These are phyloP conservation scores for Desmodesmus armatus DNA, from an alignment of 139 green algal species.

Conservation along the genomic window DNA sequence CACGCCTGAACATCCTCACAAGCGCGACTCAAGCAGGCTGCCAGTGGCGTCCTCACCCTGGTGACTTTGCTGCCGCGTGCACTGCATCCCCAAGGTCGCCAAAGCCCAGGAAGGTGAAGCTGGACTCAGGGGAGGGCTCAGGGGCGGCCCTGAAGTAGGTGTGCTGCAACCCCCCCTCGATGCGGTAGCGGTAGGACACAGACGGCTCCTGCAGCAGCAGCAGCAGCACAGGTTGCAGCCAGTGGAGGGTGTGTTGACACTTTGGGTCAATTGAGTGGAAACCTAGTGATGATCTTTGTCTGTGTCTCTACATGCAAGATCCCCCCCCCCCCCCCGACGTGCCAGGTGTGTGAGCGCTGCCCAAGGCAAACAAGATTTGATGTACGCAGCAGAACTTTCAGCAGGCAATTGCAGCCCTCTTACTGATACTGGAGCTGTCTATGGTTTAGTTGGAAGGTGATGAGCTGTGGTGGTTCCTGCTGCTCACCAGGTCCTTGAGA, in stretches of 20 bases:
- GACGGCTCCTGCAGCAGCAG: constrained; percentile 36
- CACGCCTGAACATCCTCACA: background rate
- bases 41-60: constrained; percentile 36
- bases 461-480: no score
- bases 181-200: constrained; percentile 46
- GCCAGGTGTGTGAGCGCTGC: no score
- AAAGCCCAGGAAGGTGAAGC: constrained; percentile 78
- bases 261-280: no score
- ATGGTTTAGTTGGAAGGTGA: no score
- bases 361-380: no score
- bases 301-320: no score
- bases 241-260: no score
- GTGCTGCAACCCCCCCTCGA: background rate
- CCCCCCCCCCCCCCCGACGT: no score
- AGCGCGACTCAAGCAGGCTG: background rate
- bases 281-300: no score
- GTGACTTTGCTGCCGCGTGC: constrained; percentile 46
- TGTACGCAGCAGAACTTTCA: no score
- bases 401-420: no score
- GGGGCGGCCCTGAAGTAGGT: constrained; percentile 54
- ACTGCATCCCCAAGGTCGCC: constrained; percentile 79
- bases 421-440: no score
- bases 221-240: background rate
- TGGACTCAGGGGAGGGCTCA: constrained; percentile 5
- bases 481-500: constrained; percentile 55